A percentile compares a stretch with the other conserved stretches of the same genome.
phyloP scores from a whole-genome alignment of 2,329 filamentous ascomycete species.

The Exophiala spinifera region DNA sequence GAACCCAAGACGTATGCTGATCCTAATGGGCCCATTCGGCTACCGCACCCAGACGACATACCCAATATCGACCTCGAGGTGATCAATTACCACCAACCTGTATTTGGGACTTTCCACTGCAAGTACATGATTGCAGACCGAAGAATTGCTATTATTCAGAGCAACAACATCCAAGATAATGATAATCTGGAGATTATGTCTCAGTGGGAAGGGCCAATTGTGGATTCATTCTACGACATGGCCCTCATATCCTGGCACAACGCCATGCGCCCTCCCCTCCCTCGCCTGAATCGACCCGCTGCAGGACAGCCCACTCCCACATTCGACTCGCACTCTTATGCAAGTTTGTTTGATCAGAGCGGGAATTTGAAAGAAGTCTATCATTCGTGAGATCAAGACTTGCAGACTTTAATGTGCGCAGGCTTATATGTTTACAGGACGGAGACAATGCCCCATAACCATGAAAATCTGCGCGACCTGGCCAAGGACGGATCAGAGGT shows the following conservation, averaged over 20 bases:
- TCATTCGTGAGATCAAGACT: slow-evolving; percentile 12
- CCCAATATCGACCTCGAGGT: slow-evolving; percentile 70
- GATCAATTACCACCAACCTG: slow-evolving; percentile 66
- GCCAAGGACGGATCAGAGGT: slow-evolving; percentile 15
- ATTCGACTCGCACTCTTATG: slow-evolving; percentile 19
- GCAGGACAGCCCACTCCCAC: slow-evolving; percentile 30
- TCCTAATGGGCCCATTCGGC: slow-evolving; percentile 48
- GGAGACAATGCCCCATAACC: slow-evolving; percentile 11
- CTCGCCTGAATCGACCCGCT: slow-evolving; percentile 53
- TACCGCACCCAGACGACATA: slow-evolving; percentile 64
- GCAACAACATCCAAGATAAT: slow-evolving; percentile 76
- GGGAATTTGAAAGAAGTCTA: slow-evolving; percentile 14
- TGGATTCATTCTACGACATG: slow-evolving; percentile 72
- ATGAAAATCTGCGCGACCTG: slow-evolving; percentile 21
- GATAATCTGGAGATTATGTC: slow-evolving; percentile 80
- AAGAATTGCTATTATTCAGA: slow-evolving; percentile 66
- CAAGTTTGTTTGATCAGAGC: slow-evolving; percentile 25
- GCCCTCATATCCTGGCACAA: slow-evolving; percentile 71
- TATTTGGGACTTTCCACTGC: slow-evolving; percentile 71
- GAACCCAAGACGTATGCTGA: slow-evolving; percentile 57
- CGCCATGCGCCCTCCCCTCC: slow-evolving; percentile 57
- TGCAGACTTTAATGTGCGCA: neutral
- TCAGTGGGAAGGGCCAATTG: slow-evolving; percentile 71
- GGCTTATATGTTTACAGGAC: slow-evolving; percentile 11
- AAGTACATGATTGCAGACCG: slow-evolving; percentile 78